These are phyloP conservation scores for Alternaria longipes DNA, from an alignment of 2,329 filamentous ascomycete species.

Conservation along the genomic window DNA sequence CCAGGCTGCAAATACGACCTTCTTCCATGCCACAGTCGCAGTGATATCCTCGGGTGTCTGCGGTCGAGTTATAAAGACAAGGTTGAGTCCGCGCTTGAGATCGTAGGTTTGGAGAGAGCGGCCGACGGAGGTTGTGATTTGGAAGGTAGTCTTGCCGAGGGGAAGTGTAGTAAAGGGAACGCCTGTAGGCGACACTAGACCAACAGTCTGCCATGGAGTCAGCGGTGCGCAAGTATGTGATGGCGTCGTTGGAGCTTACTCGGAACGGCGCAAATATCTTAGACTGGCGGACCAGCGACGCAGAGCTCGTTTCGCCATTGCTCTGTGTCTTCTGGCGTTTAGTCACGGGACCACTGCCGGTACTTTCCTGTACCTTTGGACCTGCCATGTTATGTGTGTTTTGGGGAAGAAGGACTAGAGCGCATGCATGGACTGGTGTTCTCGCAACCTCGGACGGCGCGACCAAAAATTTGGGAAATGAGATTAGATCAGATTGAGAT, in stretches of 20 bases:
- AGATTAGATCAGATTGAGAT: conserved; percentile 27
- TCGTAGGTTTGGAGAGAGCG: conserved; percentile 95
- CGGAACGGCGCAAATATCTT: conserved; percentile 93
- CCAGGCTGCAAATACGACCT: conserved; percentile 90
- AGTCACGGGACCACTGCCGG: conserved; percentile 61
- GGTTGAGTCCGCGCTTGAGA: conserved; percentile 84
- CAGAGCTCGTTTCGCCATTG: conserved; percentile 51
- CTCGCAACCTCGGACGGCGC: conserved; percentile 11
- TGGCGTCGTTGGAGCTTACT: conserved; percentile 61
- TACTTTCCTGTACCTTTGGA: conserved; percentile 58
- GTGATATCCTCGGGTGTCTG: conserved; percentile 88
- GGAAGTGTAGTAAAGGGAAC: conserved; percentile 92
- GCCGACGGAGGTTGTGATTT: conserved; percentile 95
- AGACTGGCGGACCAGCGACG: conserved; percentile 62
- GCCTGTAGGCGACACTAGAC: conserved; percentile 87
- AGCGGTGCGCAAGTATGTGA: conserved; percentile 11
- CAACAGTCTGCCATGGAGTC: conserved; percentile 73
- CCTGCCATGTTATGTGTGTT: conserved; percentile 56
- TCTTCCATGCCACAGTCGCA: conserved; percentile 86
- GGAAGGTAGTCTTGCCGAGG: conserved; percentile 92
- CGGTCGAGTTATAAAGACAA: conserved; percentile 92
- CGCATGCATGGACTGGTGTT: conserved; percentile 17
- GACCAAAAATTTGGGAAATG: conserved; percentile 30
- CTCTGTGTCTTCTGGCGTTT: conserved; percentile 67
- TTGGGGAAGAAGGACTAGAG: conserved; percentile 1